phyloP scores from a whole-genome alignment of 495 filamentous ascomycete species.

The Melanomma pulvis-pyrius region DNA sequence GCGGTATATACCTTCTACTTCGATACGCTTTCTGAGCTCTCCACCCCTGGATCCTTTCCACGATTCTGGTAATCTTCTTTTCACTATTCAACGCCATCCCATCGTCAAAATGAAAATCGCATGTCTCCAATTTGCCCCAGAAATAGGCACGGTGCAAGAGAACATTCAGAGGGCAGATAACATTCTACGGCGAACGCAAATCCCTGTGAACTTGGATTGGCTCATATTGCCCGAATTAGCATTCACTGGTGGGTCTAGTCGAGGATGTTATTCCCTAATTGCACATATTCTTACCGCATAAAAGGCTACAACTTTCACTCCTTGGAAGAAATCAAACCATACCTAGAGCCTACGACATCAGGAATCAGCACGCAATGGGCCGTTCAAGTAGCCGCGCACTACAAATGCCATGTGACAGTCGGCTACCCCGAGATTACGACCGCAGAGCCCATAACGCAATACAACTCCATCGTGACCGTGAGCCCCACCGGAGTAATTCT shows the following conservation, averaged over 20 bases:
- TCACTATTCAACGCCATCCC: not conserved
- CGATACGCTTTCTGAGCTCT: not conserved
- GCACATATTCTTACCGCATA: not conserved
- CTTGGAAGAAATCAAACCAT: slow-evolving; percentile 72
- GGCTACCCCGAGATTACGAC: slow-evolving; percentile 75
- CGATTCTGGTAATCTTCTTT: not conserved
- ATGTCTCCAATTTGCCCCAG: slow-evolving; percentile 76
- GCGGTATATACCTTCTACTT: not conserved
- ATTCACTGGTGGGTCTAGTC: slow-evolving; percentile 68
- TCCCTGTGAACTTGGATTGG: slow-evolving; percentile 60
- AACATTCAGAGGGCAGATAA: slow-evolving; percentile 76
- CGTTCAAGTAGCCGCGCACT: slow-evolving; percentile 65
- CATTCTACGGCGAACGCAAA: slow-evolving; percentile 61
- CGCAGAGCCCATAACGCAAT: slow-evolving; percentile 48
- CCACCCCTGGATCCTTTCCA: not conserved
- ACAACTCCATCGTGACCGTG: slow-evolving; percentile 86
- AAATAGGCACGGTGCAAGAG: slow-evolving; percentile 72
- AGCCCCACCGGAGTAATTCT: slow-evolving; percentile 69
- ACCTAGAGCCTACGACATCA: slow-evolving; percentile 73
- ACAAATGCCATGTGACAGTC: slow-evolving; percentile 79
- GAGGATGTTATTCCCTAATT: not conserved
- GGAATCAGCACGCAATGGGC: slow-evolving; percentile 85
- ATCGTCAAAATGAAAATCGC: slow-evolving; percentile 68
- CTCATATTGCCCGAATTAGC: slow-evolving; percentile 87
- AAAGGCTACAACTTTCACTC: slow-evolving; percentile 91